phyloP scores from a whole-genome alignment of 768 basidiomycete genomes.

The Neoboletus magnificus region DNA sequence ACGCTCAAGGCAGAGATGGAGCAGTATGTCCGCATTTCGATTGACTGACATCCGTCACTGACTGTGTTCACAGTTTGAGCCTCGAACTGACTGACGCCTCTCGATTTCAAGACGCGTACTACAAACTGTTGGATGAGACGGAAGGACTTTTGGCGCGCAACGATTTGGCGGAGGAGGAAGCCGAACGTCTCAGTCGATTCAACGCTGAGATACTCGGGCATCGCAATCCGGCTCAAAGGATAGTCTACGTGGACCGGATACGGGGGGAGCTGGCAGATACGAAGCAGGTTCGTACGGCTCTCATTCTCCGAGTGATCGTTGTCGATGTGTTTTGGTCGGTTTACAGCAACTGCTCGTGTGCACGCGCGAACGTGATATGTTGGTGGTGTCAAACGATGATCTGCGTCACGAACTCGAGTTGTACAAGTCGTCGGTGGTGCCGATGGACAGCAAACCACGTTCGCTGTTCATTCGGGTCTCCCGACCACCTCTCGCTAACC shows the following conservation, averaged over 20 bases:
- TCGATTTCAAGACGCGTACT: conserved; percentile 70
- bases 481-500: conserved; percentile 45
- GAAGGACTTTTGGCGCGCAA: conserved; percentile 64
- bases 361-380: conserved; percentile 47
- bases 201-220: conserved; percentile 87
- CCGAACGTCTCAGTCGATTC: conserved; percentile 67
- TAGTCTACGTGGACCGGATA: conserved; percentile 83
- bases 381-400: conserved; percentile 41
- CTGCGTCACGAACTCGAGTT: conserved; percentile 52
- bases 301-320: background rate
- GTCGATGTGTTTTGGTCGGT: background rate
- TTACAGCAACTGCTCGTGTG: conserved; percentile 49
- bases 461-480: conserved; percentile 46
- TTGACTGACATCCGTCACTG: background rate
- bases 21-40: conserved; percentile 43
- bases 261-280: conserved; percentile 74
- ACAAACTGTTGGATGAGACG: conserved; percentile 59
- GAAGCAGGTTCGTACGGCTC: conserved; percentile 60
- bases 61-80: conserved; percentile 33
- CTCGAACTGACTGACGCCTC: conserved; percentile 58
- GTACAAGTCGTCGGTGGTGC: conserved; percentile 58
- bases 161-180: conserved; percentile 77
- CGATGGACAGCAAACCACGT: conserved; percentile 48
- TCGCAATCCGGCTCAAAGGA: conserved; percentile 79
- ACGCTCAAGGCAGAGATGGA: conserved; percentile 66